Conservation (phyloP, 1,139 yeast genomes). For the Yamadazyma mexicana region DNA sequence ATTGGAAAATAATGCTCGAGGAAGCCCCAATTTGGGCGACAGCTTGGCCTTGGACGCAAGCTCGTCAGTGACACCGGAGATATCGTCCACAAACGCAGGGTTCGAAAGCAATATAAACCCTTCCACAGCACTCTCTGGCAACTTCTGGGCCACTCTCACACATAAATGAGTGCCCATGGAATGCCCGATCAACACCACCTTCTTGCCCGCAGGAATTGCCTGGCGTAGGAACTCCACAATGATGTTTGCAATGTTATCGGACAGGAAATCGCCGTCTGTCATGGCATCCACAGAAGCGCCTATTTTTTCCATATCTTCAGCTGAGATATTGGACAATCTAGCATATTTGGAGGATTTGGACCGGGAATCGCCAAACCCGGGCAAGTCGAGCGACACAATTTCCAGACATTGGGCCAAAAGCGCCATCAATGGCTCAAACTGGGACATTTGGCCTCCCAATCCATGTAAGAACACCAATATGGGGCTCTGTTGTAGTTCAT, state of each 20-base stretch:
- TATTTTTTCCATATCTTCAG: constrained; percentile 29
- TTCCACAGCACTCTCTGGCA: constrained; percentile 43
- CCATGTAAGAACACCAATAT: constrained; percentile 68
- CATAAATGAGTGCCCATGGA: constrained; percentile 73
- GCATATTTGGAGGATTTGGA: constrained; percentile 18
- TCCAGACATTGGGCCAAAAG: constrained; percentile 67
- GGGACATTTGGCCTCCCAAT: constrained; percentile 75
- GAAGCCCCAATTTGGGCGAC: constrained; percentile 1
- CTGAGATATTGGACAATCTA: constrained; percentile 24
- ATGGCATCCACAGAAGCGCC: constrained; percentile 31
- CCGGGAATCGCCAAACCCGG: constrained; percentile 70
- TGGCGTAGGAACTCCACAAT: constrained; percentile 40
- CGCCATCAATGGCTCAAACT: constrained; percentile 66
- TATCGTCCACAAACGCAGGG: constrained; percentile 41
- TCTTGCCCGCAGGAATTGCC: constrained; percentile 42
- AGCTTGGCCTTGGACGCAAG: not conserved
- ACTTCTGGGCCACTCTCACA: constrained; percentile 44
- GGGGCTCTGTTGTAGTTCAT: constrained; percentile 52
- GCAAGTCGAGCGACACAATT: constrained; percentile 64
- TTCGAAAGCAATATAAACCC: constrained; percentile 56
- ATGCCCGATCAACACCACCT: constrained; percentile 65
- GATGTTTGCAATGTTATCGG: constrained; percentile 50
- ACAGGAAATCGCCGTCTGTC: constrained; percentile 44
- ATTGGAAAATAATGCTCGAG: constrained; percentile 8
- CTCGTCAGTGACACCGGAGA: not conserved